Conservation (phyloP, 805 yeast species). For the Suhomyces emberorum region DNA sequence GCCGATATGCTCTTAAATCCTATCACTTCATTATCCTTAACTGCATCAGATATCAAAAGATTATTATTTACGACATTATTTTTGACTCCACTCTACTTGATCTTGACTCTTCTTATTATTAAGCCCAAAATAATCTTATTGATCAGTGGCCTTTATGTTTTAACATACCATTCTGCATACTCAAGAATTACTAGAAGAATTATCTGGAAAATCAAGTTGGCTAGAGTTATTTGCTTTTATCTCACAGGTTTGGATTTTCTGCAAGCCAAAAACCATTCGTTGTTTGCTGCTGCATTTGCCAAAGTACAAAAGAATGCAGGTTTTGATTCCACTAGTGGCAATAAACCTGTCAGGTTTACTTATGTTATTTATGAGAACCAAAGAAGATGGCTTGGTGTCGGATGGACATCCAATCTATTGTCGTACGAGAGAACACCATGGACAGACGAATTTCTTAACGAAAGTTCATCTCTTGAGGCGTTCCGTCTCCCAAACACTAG, state of each 20-base stretch:
- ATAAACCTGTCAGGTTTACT: slow-evolving; percentile 71
- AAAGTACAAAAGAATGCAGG: slow-evolving; percentile 43
- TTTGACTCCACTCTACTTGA: slow-evolving; percentile 79
- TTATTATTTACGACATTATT: slow-evolving; percentile 80
- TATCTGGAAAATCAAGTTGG: slow-evolving; percentile 76
- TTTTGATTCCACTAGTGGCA: slow-evolving; percentile 19
- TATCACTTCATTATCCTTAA: slow-evolving; percentile 67
- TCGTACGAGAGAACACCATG: slow-evolving; percentile 94
- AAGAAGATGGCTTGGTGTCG: slow-evolving; percentile 95
- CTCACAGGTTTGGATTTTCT: slow-evolving; percentile 82
- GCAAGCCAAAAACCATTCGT: slow-evolving; percentile 40
- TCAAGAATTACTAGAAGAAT: slow-evolving; percentile 78
- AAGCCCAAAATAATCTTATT: slow-evolving; percentile 68
- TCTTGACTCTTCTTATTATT: slow-evolving; percentile 62
- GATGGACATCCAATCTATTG: slow-evolving; percentile 91
- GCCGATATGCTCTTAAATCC: slow-evolving; percentile 79
- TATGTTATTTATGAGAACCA: slow-evolving; percentile 93
- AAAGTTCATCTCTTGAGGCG: slow-evolving; percentile 68
- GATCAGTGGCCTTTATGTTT: slow-evolving; percentile 52
- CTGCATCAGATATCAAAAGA: slow-evolving; percentile 75
- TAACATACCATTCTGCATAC: slow-evolving; percentile 86
- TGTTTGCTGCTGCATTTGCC: slow-evolving; percentile 55
- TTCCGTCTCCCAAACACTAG: slow-evolving; percentile 75
- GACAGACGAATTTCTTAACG: slow-evolving; percentile 95
- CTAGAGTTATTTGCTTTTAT: slow-evolving; percentile 72